Base-by-base conservation (phyloP, 352 stramenopile genomes). In the Phytophthora pini region DNA sequence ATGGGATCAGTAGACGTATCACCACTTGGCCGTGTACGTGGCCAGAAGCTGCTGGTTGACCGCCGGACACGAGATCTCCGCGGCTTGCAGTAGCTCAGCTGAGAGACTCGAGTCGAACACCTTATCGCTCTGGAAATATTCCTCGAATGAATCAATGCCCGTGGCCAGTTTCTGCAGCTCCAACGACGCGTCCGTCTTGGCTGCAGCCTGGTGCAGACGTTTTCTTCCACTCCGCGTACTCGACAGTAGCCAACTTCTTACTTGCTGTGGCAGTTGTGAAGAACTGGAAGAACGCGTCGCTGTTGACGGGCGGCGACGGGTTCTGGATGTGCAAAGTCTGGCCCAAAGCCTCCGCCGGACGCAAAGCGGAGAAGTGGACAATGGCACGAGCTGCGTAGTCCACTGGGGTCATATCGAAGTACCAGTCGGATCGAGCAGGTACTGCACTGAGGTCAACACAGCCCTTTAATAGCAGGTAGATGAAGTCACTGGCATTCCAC, bases 341-440 rank as follows among this genome's bases (percentile, higher is more conserved):
- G 5, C 84, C 84, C 1, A 93, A 66, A 20, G 79, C 68, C 22
- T 82, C 76, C 22, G 71, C 74, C 5, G 84, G 82, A 50, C 75
- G 77, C 22, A 85, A 56, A 27, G 72, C 82, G n/a, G 77, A 67
- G 38, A 98, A 82, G 59, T 94, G 77, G 34, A 95, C 80, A 31
- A 98, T 89, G 29, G 90, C 84, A 32, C 80, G 84, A 17, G 90
- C 89, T 8, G 92, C 92, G 70, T 97, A 97, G 70, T 98, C 88
- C 32, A 98, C 89, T 1, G 93, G 90, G n/a, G 93, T 98, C 73
- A 96, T 82, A 64, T 98, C 93, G 43, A 98, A 93, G 53, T 73
- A 80, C 87, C 89, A 98, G 48, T 88, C 78, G 2, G 74, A 72
- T 11, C 82, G 75, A 32, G 79, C 60, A 5, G 89, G 88, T 20